Conservation (phyloP, 1,284 basidiomycete species). For the Apiotrichum brassicae region DNA sequence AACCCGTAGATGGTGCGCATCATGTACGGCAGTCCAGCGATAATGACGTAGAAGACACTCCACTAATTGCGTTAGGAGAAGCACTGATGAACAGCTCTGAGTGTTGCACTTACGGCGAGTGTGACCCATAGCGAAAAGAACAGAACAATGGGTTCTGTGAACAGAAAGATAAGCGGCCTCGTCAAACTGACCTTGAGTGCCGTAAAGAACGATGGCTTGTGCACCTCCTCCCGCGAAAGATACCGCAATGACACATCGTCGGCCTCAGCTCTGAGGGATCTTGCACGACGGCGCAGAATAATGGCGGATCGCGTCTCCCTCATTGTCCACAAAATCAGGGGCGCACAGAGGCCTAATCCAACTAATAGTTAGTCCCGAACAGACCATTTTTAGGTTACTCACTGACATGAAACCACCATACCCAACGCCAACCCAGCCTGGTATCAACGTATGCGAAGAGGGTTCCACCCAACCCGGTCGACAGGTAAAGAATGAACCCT, state of each 20-base stretch:
- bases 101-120: conserved; percentile 49
- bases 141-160: conserved; percentile 69
- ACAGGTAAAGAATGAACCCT: conserved; percentile 55
- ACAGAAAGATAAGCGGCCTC: conserved; percentile 51
- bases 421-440: conserved; percentile 67
- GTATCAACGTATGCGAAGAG: conserved; percentile 64
- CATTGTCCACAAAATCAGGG: conserved; percentile 33
- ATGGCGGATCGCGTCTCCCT: conserved; percentile 43
- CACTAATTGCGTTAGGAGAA: conserved; percentile 45
- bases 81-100: conserved; percentile 9
- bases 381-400: conserved; percentile 3
- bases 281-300: conserved; percentile 38
- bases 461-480: conserved; percentile 60
- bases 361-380: background rate
- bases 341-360: conserved; percentile 34
- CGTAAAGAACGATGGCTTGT: conserved; percentile 29
- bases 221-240: conserved; percentile 43
- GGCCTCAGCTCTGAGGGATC: conserved; percentile 37
- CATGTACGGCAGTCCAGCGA: conserved; percentile 61
- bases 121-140: conserved; percentile 70
- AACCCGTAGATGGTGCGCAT: conserved; percentile 62
- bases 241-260: conserved; percentile 38
- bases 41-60: conserved; percentile 66
- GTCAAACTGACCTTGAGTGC: conserved; percentile 33
- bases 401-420: conserved; percentile 70